Evolutionary conservation across 768 basidiomycete genomes (phyloP), one percentile per base, ranked within the genome.

Genomic region (Boletus huronensis): DNA sequence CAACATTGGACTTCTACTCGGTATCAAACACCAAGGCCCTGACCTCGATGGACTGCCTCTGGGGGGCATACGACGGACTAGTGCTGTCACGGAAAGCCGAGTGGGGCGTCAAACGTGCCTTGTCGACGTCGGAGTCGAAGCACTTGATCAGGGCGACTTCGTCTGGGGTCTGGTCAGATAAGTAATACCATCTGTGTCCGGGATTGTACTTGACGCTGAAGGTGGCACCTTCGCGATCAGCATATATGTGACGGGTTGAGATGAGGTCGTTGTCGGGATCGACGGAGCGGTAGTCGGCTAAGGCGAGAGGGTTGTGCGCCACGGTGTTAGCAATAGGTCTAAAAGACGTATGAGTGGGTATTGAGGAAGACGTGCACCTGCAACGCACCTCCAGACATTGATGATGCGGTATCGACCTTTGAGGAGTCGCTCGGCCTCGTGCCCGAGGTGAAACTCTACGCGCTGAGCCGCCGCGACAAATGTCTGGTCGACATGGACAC

Each of bases 401-500:
- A 79, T 75, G 59, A 78, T 75, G 46, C 73, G 75, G 29, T 71
- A 68, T 47, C 77, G 75, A 13, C 69, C 64, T 53, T 73, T 67
- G 50, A 79, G 66, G 19, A 77, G 70, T 16, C 68, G 70, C 53
- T 75, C 73, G 1, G 76, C 78, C 26, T 79, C 77, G 11, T 68
- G 70, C 5, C 68, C 68, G 21, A 74, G 71, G 42, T 78, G 76
- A 16, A 63, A 55, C 25, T 69, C 59, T 0, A 79, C 76, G 6
- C 78, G 74, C 19, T 58, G 55, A n/a, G 69, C 63, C 7, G 70
- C 67, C 0, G 77, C 69, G 5, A 58, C 57, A 52, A 63, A 72
- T 0, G 77, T 77, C 66, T 79, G 78, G 58, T 79, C 78, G 28
- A 78, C 74, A 59, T 79, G 77, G 9, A 77, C 75, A 23, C 67